These are phyloP conservation scores for Saccharomycopsis oosterbeekiorum DNA, from an alignment of 805 yeast genomes.

Conservation along the genomic window DNA sequence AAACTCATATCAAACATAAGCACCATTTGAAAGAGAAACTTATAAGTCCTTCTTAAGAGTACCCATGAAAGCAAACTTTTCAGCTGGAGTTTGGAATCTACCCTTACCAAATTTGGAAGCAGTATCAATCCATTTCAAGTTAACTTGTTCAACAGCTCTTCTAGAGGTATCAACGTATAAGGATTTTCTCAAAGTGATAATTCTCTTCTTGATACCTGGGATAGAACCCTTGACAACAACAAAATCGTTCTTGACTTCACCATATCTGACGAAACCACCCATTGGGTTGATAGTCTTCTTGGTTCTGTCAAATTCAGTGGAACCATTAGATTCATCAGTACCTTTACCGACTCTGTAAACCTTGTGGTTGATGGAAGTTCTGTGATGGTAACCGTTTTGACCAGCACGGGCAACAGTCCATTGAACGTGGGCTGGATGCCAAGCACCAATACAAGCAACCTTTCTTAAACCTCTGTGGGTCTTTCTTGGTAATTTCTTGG, in stretches of 20 bases:
- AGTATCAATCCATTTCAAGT: slow-evolving; percentile 99
- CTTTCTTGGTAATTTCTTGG: slow-evolving; percentile 99
- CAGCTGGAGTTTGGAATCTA: slow-evolving; percentile 99
- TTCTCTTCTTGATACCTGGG: slow-evolving; percentile 99
- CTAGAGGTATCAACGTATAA: slow-evolving; percentile 96
- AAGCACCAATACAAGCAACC: slow-evolving; percentile 99
- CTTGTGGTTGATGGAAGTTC: slow-evolving; percentile 99
- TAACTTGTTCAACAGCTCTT: slow-evolving; percentile 92
- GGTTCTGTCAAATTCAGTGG: slow-evolving; percentile 98
- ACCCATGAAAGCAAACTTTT: slow-evolving; percentile 99
- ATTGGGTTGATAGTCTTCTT: slow-evolving; percentile 98
- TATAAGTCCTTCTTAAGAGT: slow-evolving; percentile 94
- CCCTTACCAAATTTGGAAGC: slow-evolving; percentile 99
- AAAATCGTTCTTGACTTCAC: slow-evolving; percentile 95
- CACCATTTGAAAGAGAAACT: not conserved
- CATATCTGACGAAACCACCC: slow-evolving; percentile 99
- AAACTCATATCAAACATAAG: not conserved
- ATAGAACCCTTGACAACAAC: slow-evolving; percentile 96
- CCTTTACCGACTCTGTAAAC: slow-evolving; percentile 98
- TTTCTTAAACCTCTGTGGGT: slow-evolving; percentile 99
- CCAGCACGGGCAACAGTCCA: slow-evolving; percentile 99
- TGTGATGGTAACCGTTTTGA: slow-evolving; percentile 99
- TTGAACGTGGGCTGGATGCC: slow-evolving; percentile 99
- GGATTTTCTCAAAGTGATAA: slow-evolving; percentile 97
- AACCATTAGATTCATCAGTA: slow-evolving; percentile 87